Base-by-base conservation (phyloP, 2,329 filamentous ascomycete species). In the Aspergillus hortae region DNA sequence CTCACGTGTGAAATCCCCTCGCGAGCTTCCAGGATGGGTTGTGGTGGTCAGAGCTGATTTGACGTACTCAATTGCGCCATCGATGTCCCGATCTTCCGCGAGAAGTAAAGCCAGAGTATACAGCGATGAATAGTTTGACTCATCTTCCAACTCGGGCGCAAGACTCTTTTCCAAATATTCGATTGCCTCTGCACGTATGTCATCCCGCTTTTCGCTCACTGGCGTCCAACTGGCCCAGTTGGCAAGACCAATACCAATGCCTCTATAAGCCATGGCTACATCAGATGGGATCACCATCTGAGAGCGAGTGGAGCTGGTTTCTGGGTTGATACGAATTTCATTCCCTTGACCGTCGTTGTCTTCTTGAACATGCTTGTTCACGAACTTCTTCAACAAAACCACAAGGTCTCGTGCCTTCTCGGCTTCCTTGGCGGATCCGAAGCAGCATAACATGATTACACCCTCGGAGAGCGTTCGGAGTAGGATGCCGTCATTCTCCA, bases 181-280 rank as follows among this genome's bases (percentile, higher is more conserved):
- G 35, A 94, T 84, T 2, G 92, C 92, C 65, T 89, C 87, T 35
- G 81, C 78, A 63, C 95, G 91, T 41, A 92, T 83, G 45, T 87
- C 83, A 5, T 85, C 80, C 54, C 94, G 83, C 15, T 80, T 77
- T 38, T 85, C 80, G 21, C 85, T 86, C 57, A 96, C 86, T 53
- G 85, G 89, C 0, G 92, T 96, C 64, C 87, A 80, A 48, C 86
- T 83, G 42, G 92, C 90, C 90, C 90, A 96, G 56, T 92, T 87
- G 2, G 92, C 90, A 60, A 94, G 86, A 12, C 89, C 87, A 49
- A 95, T 79, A 0, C 92, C 94, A 56, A 97, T 87, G 6, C 90
- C 89, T 62, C 91, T 85, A 80, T 92, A 95, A 21, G 89, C 83
- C 53, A 85, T 72, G 2, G 87, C 87, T 50, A 92, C 73, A 11